Evolutionary conservation across 768 basidiomycete species (phyloP), one percentile per base, ranked within the genome.

Genomic region (Inosperma sp.): DNA sequence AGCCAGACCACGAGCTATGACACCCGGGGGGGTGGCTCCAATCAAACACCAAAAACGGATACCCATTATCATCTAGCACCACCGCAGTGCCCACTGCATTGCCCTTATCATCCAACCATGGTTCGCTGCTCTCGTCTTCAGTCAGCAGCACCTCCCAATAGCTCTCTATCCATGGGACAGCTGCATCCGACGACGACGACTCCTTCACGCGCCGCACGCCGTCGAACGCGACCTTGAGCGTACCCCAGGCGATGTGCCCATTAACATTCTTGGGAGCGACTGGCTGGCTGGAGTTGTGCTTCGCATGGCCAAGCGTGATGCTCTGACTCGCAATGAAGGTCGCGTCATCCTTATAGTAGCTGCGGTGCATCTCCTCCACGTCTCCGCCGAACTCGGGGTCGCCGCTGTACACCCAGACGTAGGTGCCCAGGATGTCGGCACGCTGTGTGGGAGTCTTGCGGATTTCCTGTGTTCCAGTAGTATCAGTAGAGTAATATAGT

Each of bases 1-100:
- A 45, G 13, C 44, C 44, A 21, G 44, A 45, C 44, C 44, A 45
- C 30, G 44, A 45, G 34, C 44, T 22, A 45, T 45, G 44, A 22
- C 44, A 21, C 44, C 30, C 44, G 2, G 10, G 13, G 0, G 44
- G 44, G 7, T 33, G 44, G 6, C 30, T 45, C 44, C 44, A 45
- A 45, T 45, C 44, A 45, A 45, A 45, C 44, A 45, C 44, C 44
- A 45, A 22, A 45, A 45, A 45, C 21, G 44, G 44, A 8, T 1
- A 22, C 13, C 44, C 44, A n/a, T 45, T 33, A 33, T 45, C 44
- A 45, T 45, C 44, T 5, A 33, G n/a, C 29, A 45, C 44, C 29
- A 22, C 44, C 30, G 30, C 29, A 21, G 7, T 31, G 14, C 44
- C 44, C 7, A 45, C 30, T 9, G 30, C n/a, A 45, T 45, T 45